Evolutionary conservation across 441 rosid genomes (phyloP), one percentile per base, ranked within the genome.

Genomic region (Pelargonium cotyledonis): DNA sequence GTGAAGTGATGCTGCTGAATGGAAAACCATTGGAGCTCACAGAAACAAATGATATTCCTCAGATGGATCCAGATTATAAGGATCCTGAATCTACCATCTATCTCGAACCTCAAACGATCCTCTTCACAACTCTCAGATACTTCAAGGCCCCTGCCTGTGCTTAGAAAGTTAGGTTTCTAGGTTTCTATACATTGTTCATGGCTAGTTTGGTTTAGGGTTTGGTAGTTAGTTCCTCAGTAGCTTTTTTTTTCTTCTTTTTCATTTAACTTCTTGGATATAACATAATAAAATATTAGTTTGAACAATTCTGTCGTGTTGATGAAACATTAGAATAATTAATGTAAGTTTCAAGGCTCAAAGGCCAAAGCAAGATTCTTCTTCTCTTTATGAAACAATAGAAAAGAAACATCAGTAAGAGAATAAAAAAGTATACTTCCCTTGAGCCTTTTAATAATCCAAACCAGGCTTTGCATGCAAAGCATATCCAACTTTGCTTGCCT

Each of bases 91-190:
- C 74, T 8, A 82, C 87, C 0, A 79, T 84, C 58, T 35, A 62
- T 3, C 63, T 88, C 15, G 80, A 76, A 0, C 76, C 84, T 43
- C 76, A 79, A 35, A 86, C 90, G 0, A 63, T 79, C 0, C 84
- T 78, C 57, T 88, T 71, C 66, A 83, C 71, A 3, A 70, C 77
- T 10, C 61, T 83, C n/a, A 74, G 66, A 72, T 87, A 73, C 63
- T 87, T 85, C 70, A 72, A 75, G 44, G 86, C 86, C 8, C 83
- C 85, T 11, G 83, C 85, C 0, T 88, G 92, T 75, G 82, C 77
- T 40, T 40, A 40, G 43, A 40, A 5, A 40, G 1, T 8, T 40
- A 40, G 43, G 9, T 1, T 40, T 40, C 43, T 40, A 6, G 43
- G 9, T 40, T 40, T 40, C 43, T 6, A 40, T 5, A 7, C 8